A percentile compares a stretch with the other conserved stretches of the same genome.
Evolutionary conservation across 31 red algal species (phyloP).

Genomic region (Bonnemaisonia californica): DNA sequence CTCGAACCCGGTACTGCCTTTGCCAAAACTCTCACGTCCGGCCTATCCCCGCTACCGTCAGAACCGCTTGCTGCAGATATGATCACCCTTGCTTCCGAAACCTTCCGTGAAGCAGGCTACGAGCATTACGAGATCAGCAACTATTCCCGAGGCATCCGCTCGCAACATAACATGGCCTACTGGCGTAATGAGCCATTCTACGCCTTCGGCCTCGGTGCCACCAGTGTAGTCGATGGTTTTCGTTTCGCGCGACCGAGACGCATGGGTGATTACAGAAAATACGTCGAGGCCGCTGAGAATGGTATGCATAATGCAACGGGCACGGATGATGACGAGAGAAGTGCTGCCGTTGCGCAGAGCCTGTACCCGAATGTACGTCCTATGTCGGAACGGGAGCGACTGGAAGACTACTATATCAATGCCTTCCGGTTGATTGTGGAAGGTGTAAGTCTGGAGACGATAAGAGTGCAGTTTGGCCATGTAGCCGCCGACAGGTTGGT

Average conservation of each 20-base stretch:
- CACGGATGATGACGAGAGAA: slow-evolving; percentile 4
- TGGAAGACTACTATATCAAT: slow-evolving; percentile 68
- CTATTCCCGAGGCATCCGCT: slow-evolving; percentile 58
- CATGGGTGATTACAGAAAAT: slow-evolving; percentile 29
- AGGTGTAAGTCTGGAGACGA: slow-evolving; percentile 32
- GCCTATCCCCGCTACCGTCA: slow-evolving; percentile 53
- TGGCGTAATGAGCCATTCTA: slow-evolving; percentile 87
- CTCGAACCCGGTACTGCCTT: slow-evolving; percentile 81
- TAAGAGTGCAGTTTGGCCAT: slow-evolving; percentile 30
- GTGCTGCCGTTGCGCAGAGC: not conserved
- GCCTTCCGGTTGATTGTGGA: slow-evolving; percentile 44
- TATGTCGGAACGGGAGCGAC: slow-evolving; percentile 7
- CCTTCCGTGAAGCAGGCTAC: slow-evolving; percentile 56
- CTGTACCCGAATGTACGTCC: slow-evolving; percentile 20
- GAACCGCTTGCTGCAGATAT: slow-evolving; percentile 77
- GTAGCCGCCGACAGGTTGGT: slow-evolving; percentile 13
- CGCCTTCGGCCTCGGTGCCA: slow-evolving; percentile 86
- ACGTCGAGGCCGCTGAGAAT: slow-evolving; percentile 37
- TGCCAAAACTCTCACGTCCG: slow-evolving; percentile 45
- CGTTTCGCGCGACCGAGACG: slow-evolving; percentile 55
- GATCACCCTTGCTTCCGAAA: slow-evolving; percentile 45
- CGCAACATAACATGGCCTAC: slow-evolving; percentile 87
- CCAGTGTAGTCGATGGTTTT: slow-evolving; percentile 68
- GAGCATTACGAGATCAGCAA: slow-evolving; percentile 93
- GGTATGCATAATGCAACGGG: not conserved